phyloP scores from a whole-genome alignment of 257 asterid genomes.

The Schizonepeta tenuifolia region DNA sequence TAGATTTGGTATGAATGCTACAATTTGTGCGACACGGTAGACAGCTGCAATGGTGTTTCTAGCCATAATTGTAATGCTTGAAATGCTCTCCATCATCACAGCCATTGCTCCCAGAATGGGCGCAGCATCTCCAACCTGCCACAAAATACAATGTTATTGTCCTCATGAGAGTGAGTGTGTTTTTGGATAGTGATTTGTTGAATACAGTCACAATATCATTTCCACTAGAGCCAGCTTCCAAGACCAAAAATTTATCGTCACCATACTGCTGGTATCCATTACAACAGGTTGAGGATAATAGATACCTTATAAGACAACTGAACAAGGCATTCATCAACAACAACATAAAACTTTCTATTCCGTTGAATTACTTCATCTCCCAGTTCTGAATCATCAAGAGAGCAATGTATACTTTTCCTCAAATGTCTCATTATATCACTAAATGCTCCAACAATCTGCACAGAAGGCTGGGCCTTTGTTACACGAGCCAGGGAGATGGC shows the following conservation, averaged over 20 bases:
- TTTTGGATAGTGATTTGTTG: constrained; percentile 13
- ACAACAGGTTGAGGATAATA: constrained; percentile 22
- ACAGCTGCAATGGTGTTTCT: constrained; percentile 70
- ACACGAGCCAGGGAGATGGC: constrained; percentile 59
- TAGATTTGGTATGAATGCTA: constrained; percentile 63
- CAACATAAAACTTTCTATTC: constrained; percentile 59
- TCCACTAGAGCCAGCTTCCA: constrained; percentile 24
- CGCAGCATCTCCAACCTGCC: constrained; percentile 78
- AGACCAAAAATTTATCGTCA: constrained; percentile 11
- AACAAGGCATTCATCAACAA: constrained; percentile 71
- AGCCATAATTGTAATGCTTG: constrained; percentile 67
- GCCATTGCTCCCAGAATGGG: constrained; percentile 85
- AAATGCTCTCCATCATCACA: constrained; percentile 77
- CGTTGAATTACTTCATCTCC: constrained; percentile 66
- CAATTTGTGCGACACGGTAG: constrained; percentile 68
- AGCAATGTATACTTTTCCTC: constrained; percentile 67
- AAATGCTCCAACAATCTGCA: constrained; percentile 64
- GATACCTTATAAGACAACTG: constrained; percentile 67
- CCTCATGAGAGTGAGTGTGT: constrained; percentile 2
- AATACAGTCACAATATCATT: constrained; percentile 27
- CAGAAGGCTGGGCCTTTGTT: constrained; percentile 66
- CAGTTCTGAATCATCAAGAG: constrained; percentile 60
- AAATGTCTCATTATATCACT: constrained; percentile 83
- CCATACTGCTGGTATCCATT: constrained; percentile 23
- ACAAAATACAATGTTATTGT: constrained; percentile 29